Evolutionary conservation across 257 asterid species (phyloP), one percentile per base, ranked within the genome.

Genomic region (Nicotiana tabacum): DNA sequence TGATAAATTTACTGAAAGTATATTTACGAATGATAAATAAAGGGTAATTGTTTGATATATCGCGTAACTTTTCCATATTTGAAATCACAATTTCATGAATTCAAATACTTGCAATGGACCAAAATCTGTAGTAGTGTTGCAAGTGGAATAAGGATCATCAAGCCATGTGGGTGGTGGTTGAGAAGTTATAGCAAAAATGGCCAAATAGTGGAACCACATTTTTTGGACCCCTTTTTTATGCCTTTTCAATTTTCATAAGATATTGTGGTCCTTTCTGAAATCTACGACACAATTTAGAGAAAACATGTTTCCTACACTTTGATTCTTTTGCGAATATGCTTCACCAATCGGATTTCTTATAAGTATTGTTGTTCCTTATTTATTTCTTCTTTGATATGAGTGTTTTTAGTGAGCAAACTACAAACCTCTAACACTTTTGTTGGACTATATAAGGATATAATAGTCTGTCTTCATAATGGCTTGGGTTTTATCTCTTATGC

Each of bases 101-200:
- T 43, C 48, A 43, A 43, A 43, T 43, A 43, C 48, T 43, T 66
- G 12, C 35, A 66, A 16, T 24, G 21, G n/a, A 35, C 77, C 57
- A n/a, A 69, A 37, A 37, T n/a, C 1, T 10, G 33, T n/a, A n/a
- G 53, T 39, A 10, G 33, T 72, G 61, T 2, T 46, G 21, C 27
- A 74, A 74, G 79, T 74, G 60, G 57, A 70, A 70, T 70, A 21
- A 21, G 56, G 79, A 46, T 13, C 61, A 72, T 46, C 39, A 72
- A 21, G 4, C 58, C 79, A 72, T 72, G 79, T 46, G 79, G 24
- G 61, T n/a, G 35, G 58, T 70, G 58, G 78, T 70, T 70, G 58
- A 70, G 78, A 70, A 24, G 27, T 24, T 24, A 24, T 24, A 24
- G 57, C 57, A 12, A 51, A 51, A 68, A 33, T 68, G n/a, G 48